Evolutionary conservation across 805 yeast species (phyloP), one percentile per base, ranked within the genome.

Genomic region (Yamadazyma olivae): DNA sequence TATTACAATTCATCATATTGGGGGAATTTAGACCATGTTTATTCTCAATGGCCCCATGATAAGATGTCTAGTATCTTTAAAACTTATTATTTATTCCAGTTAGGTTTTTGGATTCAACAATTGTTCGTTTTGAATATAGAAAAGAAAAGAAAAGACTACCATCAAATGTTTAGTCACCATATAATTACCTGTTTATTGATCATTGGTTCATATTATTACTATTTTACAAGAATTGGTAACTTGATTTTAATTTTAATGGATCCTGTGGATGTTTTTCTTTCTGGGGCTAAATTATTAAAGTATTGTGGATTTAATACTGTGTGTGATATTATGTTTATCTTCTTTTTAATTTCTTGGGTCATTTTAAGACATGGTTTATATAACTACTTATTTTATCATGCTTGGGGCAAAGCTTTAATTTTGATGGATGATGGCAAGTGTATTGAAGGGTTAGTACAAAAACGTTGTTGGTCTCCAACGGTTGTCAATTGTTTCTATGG

Each of bases 131-230:
- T 90, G 41, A 78, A 87, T 59, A 60, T 88, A 34, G 97, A 89
- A 59, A 80, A 76, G 41, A 75, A 71, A 44, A 75, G 97, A 43
- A 87, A 87, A 54, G 97, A 89, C 56, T 80, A 85, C 55, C 58
- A 61, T 48, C 95, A 89, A 60, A 89, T 89, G 97, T 77, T 88
- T 51, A 64, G 81, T 30, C 97, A 89, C 57, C 97, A 89, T 59
- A 78, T 90, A 38, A 80, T 90, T 38, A 89, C 97, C 1, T 71
- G 80, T 48, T 48, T 67, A 16, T 70, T 89, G 37, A 72, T 83
- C 18, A 55, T 71, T 9, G 91, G 93, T 2, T 82, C 93, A 1
- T 89, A 88, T 57, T 68, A 66, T 51, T 79, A 77, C 54, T 80
- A 83, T 59, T 83, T 80, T 59, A 76, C 81, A 22, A 72, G 86